Base-by-base conservation (phyloP, 2,329 filamentous ascomycete genomes). In the Colletotrichum scovillei region DNA sequence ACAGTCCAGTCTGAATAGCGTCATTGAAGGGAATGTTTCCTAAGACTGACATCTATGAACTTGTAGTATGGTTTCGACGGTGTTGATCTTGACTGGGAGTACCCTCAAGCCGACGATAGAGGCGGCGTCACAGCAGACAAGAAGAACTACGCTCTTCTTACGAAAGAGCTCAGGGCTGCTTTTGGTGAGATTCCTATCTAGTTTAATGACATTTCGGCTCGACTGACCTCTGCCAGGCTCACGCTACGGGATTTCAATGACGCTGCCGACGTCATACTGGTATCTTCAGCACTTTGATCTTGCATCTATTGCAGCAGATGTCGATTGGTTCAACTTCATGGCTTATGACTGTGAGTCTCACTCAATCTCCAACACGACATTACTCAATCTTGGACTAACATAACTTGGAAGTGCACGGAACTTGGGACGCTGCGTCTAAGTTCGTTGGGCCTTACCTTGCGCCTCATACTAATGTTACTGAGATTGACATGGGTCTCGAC, bases 41-140 rank as follows among this genome's bases (percentile, higher is more conserved):
- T 42, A 42, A 42, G 32, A 28, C 53, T 86, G 0, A 72, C 82
- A 1, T 56, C 67, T 0, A 87, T 88, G 74, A 79, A 87, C 76
- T 46, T 76, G 3, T 81, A 77, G 7, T 86, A 86, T 74, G 79
- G 79, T 1, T 86, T 88, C 63, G 82, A 85, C 74, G 85, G 85
- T 1, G 78, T 86, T 3, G 85, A 88, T 63, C 75, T 88, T 19
- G 84, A 88, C 72, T 88, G 85, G 86, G 82, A 84, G 58, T 81
- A 83, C 60, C 79, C 79, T 11, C 65, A 64, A 4, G 69, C 74
- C 14, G 53, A 79, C 30, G 82, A 84, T 26, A 79, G 84, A 7
- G 76, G 76, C 9, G 86, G 86, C 1, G 74, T 67, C 0, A 49
- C 78, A 0, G 79, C 77, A 0, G 86, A 87, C 64, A 79, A 72